A percentile compares a stretch with the other conserved stretches of the same genome.
phyloP scores from a whole-genome alignment of 805 yeast genomes.

The Teunomyces lycoperdinae region DNA sequence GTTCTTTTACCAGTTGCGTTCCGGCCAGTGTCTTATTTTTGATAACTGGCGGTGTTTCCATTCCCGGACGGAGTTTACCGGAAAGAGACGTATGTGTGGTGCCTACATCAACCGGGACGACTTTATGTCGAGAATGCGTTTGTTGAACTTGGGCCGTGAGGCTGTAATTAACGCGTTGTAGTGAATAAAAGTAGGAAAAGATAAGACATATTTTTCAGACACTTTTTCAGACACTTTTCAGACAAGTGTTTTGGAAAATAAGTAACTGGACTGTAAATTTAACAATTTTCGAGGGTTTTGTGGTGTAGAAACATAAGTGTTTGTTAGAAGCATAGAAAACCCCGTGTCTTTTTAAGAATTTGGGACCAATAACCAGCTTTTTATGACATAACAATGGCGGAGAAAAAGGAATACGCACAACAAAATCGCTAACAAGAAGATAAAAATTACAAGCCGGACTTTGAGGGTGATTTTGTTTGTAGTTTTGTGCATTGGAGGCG shows the following conservation, averaged over 20 bases:
- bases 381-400: too few relatives aligned
- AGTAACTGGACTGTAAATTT: background rate
- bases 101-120: constrained; percentile 71
- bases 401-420: too few relatives aligned
- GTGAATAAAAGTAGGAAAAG: background rate
- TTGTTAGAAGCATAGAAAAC: too few relatives aligned
- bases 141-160: constrained; percentile 48
- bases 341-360: too few relatives aligned
- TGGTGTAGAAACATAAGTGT: too few relatives aligned
- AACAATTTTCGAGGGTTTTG: too few relatives aligned
- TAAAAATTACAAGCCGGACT: background rate
- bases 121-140: constrained; percentile 44
- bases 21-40: constrained; percentile 65
- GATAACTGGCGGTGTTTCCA: constrained; percentile 76
- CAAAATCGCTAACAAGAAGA: background rate
- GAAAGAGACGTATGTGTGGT: constrained; percentile 69
- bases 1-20: constrained; percentile 51
- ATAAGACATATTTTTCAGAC: background rate
- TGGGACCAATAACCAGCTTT: too few relatives aligned
- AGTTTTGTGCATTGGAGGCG: background rate
- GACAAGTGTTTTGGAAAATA: background rate
- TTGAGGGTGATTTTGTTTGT: background rate
- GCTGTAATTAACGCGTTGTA: constrained; percentile 35
- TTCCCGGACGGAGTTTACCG: constrained; percentile 63
- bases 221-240: background rate